These are phyloP conservation scores for Trichoderma sp. DNA, from an alignment of 2,329 filamentous ascomycete species.

Conservation along the genomic window DNA sequence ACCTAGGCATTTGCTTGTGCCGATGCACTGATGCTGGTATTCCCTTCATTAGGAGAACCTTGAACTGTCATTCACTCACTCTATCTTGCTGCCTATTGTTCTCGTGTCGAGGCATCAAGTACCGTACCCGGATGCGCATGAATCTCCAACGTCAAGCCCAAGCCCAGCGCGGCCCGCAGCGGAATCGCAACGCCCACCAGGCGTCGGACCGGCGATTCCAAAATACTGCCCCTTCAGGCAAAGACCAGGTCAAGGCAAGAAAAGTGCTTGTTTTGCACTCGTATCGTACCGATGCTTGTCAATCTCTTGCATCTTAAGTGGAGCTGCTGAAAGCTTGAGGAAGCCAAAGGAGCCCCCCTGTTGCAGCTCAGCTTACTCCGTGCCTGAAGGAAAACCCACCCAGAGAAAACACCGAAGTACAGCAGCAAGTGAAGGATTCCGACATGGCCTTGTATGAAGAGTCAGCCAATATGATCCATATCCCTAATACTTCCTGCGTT, in stretches of 20 bases:
- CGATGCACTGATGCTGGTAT: no score
- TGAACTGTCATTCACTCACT: no score
- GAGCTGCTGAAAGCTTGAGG: conserved; percentile 7
- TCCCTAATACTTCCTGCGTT: no score
- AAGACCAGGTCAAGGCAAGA: not conserved
- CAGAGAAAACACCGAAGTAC: no score
- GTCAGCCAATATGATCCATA: no score
- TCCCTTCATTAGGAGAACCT: no score
- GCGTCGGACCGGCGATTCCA: not conserved
- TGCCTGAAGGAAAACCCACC: not conserved
- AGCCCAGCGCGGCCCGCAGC: not conserved
- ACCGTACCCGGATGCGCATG: no score
- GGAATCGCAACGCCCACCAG: not conserved
- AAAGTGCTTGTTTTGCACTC: not conserved
- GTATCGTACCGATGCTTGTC: not conserved
- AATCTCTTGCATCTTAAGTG: conserved; percentile 26
- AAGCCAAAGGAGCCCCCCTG: not conserved
- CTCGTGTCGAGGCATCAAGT: no score
- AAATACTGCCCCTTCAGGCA: conserved; percentile 14
- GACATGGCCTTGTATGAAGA: no score
- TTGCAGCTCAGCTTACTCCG: conserved; percentile 25
- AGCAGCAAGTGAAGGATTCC: no score
- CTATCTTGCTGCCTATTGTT: no score
- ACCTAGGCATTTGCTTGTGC: no score
- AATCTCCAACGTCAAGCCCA: not conserved